A percentile compares a stretch with the other conserved stretches of the same genome.
Evolutionary conservation across 257 asterid species (phyloP).

Genomic region (Scutellaria barbata): DNA sequence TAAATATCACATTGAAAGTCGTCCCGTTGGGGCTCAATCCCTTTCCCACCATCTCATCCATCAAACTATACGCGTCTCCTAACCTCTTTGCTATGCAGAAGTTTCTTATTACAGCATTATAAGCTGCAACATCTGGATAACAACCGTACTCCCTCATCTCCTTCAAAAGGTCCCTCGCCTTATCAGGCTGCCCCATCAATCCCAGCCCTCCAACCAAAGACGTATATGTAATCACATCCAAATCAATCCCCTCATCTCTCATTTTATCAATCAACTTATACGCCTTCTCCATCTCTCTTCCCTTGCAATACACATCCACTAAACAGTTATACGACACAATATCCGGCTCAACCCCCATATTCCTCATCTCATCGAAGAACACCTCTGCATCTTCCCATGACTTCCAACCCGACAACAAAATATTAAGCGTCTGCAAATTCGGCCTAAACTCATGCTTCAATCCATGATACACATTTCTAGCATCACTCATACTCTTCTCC

Average conservation of each 20-base stretch:
- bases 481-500: constrained; percentile 91
- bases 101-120: constrained; percentile 82
- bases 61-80: constrained; percentile 58
- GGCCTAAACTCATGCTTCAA: constrained; percentile 81
- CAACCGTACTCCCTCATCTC: constrained; percentile 93
- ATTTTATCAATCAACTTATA: constrained; percentile 57
- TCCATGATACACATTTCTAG: constrained; percentile 75
- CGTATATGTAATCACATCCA: constrained; percentile 85
- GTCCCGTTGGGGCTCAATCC: constrained; percentile 87
- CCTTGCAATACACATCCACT: constrained; percentile 87
- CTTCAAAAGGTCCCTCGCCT: constrained; percentile 79
- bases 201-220: constrained; percentile 91
- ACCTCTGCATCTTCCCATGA: constrained; percentile 74
- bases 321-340: constrained; percentile 82
- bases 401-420: constrained; percentile 88
- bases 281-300: constrained; percentile 75
- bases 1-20: constrained; percentile 76
- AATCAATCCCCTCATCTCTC: constrained; percentile 68
- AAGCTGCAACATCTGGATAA: constrained; percentile 87
- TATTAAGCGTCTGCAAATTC: constrained; percentile 76
- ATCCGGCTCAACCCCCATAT: constrained; percentile 76
- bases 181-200: constrained; percentile 86
- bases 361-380: constrained; percentile 72
- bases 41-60: constrained; percentile 74
- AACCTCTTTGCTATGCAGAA: constrained; percentile 89